A percentile compares a stretch with the other conserved stretches of the same genome.
Conservation (phyloP, 208 protist genomes). For the Trypanosoma scelopori region DNA sequence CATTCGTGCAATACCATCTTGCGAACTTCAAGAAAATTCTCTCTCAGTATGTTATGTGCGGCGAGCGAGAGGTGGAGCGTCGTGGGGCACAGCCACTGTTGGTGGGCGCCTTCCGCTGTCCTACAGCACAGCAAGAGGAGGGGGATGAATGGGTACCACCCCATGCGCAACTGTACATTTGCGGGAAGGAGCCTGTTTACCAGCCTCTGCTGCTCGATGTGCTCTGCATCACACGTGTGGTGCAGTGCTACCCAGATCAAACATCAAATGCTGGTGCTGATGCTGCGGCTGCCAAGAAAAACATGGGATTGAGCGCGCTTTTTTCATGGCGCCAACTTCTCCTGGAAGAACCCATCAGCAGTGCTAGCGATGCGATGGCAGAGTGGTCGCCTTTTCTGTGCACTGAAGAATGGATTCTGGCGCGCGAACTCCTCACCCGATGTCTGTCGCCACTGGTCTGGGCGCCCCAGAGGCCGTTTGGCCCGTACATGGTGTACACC, state of each 20-base stretch:
- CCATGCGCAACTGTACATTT: conserved; percentile 41
- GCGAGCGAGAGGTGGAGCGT: conserved; percentile 46
- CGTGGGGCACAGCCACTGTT: conserved; percentile 60
- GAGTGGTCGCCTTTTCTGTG: conserved; percentile 4
- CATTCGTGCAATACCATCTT: conserved; percentile 44
- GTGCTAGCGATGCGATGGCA: background rate
- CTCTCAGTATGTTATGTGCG: conserved; percentile 58
- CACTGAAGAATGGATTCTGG: conserved; percentile 16
- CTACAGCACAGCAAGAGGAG: background rate
- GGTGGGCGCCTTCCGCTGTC: conserved; percentile 14
- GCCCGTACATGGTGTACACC: conserved; percentile 31
- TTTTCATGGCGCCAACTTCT: conserved; percentile 21
- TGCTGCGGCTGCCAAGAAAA: background rate
- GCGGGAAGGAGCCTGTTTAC: conserved; percentile 70
- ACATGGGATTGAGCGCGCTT: conserved; percentile 8
- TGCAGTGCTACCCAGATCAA: conserved; percentile 76
- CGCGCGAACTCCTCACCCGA: background rate
- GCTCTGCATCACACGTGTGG: conserved; percentile 50
- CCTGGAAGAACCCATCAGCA: conserved; percentile 16
- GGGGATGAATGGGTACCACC: conserved; percentile 11
- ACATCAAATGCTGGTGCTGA: background rate
- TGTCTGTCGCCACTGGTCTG: conserved; percentile 22
- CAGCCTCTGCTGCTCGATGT: conserved; percentile 73
- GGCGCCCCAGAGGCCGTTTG: conserved; percentile 17
- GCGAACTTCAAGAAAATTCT: conserved; percentile 41